phyloP scores from a whole-genome alignment of 495 filamentous ascomycete genomes.

The Entonaema liquescens region DNA sequence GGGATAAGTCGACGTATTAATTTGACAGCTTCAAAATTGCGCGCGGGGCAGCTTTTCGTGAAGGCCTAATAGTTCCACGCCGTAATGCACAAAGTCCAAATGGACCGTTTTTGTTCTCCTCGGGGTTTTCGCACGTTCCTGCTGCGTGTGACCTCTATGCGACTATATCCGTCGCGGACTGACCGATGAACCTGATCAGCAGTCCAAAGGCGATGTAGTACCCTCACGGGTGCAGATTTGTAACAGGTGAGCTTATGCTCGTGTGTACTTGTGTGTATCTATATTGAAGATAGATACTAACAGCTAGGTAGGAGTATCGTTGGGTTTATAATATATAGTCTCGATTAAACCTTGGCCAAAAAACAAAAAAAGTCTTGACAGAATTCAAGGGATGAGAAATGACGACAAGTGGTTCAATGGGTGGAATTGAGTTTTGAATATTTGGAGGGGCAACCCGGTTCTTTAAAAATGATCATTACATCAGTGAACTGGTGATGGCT shows the following conservation, averaged over 20 bases:
- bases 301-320: background rate
- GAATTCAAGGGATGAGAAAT: background rate
- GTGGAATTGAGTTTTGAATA: slow-evolving; percentile 29
- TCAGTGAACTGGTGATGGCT: slow-evolving; percentile 35
- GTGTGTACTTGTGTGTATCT: slow-evolving; percentile 7
- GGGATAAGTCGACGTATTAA: slow-evolving; percentile 28
- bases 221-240: background rate
- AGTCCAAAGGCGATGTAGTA: slow-evolving; percentile 8
- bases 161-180: slow-evolving; percentile 24
- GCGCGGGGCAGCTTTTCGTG: slow-evolving; percentile 30
- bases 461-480: slow-evolving; percentile 31
- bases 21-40: slow-evolving; percentile 11
- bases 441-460: slow-evolving; percentile 27
- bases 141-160: slow-evolving; percentile 34
- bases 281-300: background rate
- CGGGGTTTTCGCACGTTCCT: slow-evolving; percentile 11
- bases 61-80: slow-evolving; percentile 15
- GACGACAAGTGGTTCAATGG: slow-evolving; percentile 4
- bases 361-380: background rate
- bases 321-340: background rate
- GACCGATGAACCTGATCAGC: slow-evolving; percentile 26
- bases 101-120: slow-evolving; percentile 10
- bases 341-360: background rate
- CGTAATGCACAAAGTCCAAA: slow-evolving; percentile 1
- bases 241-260: background rate